Conservation (phyloP, 345 rosid species). For the Carallia pectinifolia region DNA sequence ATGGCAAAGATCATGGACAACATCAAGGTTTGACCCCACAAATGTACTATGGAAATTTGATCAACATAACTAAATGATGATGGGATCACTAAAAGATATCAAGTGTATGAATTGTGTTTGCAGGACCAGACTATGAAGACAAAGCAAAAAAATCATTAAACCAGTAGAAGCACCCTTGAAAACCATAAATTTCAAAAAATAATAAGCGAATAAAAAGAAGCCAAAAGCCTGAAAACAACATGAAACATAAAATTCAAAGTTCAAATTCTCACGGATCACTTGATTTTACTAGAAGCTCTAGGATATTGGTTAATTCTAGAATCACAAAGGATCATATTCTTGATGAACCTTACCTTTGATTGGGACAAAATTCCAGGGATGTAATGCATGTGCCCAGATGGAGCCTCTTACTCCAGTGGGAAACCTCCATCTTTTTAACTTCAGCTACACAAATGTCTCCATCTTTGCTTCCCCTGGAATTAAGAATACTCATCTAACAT, state of each 20-base stretch:
- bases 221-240: background rate
- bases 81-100: background rate
- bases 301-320: background rate
- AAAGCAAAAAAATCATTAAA: background rate
- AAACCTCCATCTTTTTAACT: slow-evolving; percentile 86
- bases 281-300: background rate
- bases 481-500: background rate
- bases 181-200: too few species aligned
- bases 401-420: slow-evolving; percentile 87
- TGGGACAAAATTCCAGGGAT: slow-evolving; percentile 80
- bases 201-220: too few species aligned
- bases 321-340: background rate
- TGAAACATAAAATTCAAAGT: background rate
- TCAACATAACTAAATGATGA: background rate
- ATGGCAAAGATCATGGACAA: background rate
- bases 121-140: background rate
- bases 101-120: background rate
- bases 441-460: slow-evolving; percentile 82
- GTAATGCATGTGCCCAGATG: slow-evolving; percentile 72
- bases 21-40: background rate
- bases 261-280: background rate
- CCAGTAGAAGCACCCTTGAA: background rate
- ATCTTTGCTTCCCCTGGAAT: slow-evolving; percentile 80
- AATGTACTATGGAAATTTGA: background rate
- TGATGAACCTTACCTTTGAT: slow-evolving; percentile 51